Evolutionary conservation across 306 rosid species (phyloP), one percentile per base, ranked within the genome.

Genomic region (Urtica urens): DNA sequence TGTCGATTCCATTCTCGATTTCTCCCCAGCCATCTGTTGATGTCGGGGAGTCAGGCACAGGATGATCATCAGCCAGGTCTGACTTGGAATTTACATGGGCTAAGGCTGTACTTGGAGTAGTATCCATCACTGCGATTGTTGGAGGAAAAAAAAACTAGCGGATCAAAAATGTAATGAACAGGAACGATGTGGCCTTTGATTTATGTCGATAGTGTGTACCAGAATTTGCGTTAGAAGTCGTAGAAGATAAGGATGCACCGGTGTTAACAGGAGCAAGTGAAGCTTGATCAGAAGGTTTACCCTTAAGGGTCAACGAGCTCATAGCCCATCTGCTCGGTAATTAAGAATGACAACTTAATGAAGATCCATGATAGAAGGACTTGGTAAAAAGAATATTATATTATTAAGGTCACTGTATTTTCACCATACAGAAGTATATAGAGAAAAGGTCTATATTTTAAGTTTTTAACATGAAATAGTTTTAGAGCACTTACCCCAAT

Each of bases 11-110:
- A 70, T 86, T 92, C 62, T 92, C 99, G 52, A 86, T 72, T 45
- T 92, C 96, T 44, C 99, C 99, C 96, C 99, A 92, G 29, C 99
- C 96, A 62, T 92, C 99, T 10, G 93, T 85, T 31, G 96, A 92
- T 10, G 96, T 77, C 20, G 99, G 99, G 7, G 99, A 92, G 16
- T 66, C 58, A n/a, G 93, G 79, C 31, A 34, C 70, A 48, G 73
- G 81, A 31, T 55, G 79, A 33, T 92, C 86, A 33, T 92, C 86
- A 20, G 78, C 49, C 39, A 86, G 79, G 70, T 85, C 99, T 10
- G 86, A 27, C 47, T 73, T 66, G 25, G 81, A 78, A 70, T 68
- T 67, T 49, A 66, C 77, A 27, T 58, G 78, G 53, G 75, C 51
- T 16, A 78, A 86, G 25, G 73, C 76, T 9, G 81, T 73, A 53